Evolutionary conservation across 2,329 filamentous ascomycete genomes (phyloP).

Genomic region (Botrytis hyacinthi): DNA sequence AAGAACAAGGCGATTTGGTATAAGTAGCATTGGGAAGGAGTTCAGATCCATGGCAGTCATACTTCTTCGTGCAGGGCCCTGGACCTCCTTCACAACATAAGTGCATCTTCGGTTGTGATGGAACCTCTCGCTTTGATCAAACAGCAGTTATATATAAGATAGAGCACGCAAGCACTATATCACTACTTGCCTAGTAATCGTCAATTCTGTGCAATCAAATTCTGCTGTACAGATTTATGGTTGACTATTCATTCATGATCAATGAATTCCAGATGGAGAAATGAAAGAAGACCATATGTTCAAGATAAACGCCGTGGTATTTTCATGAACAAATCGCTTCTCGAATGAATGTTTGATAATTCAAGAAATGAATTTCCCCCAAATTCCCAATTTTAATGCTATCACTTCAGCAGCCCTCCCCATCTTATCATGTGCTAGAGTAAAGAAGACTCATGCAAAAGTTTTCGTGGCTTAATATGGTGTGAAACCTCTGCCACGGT

Average conservation of each 20-base stretch:
- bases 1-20: neutral
- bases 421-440: constrained; percentile 13
- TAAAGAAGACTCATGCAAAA: neutral
- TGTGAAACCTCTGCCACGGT: constrained; percentile 56
- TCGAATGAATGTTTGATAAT: neutral
- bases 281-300: constrained; percentile 1
- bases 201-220: neutral
- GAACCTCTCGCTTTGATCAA: neutral
- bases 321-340: constrained; percentile 6
- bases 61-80: neutral
- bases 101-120: neutral
- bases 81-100: neutral
- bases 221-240: neutral
- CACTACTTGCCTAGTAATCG: neutral
- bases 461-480: constrained; percentile 54
- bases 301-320: constrained; percentile 14
- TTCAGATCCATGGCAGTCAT: neutral
- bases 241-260: neutral
- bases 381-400: neutral
- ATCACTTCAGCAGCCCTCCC: constrained; percentile 1
- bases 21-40: neutral
- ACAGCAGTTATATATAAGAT: neutral
- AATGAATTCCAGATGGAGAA: constrained; percentile 2
- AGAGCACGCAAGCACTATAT: neutral
- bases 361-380: constrained; percentile 10